Conservation (phyloP, 1,139 yeast genomes). For the Keqinozyma sinolaborantium region DNA sequence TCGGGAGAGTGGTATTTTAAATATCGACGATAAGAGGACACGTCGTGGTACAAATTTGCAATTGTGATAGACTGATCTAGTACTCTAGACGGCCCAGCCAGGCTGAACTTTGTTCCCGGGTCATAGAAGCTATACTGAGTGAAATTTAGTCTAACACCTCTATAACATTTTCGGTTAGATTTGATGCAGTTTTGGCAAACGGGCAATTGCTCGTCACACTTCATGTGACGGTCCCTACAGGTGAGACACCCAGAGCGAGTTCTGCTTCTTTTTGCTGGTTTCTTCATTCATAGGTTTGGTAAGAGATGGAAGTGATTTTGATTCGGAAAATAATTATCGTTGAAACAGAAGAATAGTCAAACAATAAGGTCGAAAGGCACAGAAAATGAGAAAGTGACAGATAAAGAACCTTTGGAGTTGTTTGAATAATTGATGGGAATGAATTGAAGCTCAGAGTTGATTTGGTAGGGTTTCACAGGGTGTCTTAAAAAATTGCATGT, state of each 20-base stretch:
- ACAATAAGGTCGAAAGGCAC: too few relatives aligned
- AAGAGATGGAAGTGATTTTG: too few relatives aligned
- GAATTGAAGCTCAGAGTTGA: too few relatives aligned
- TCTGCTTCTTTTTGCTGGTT: slow-evolving; percentile 26
- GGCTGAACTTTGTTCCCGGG: slow-evolving; percentile 19
- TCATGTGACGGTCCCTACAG: slow-evolving; percentile 47
- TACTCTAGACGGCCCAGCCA: slow-evolving; percentile 13
- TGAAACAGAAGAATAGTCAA: too few relatives aligned
- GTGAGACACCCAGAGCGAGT: slow-evolving; percentile 47
- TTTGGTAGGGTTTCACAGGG: too few relatives aligned
- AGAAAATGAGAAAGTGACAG: too few relatives aligned
- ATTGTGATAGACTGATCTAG: slow-evolving; percentile 43
- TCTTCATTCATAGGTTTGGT: slow-evolving; percentile 2
- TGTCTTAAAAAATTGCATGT: too few relatives aligned
- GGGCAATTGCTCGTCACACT: slow-evolving; percentile 46
- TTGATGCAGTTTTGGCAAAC: slow-evolving; percentile 44
- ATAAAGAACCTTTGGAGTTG: too few relatives aligned
- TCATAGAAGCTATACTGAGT: slow-evolving; percentile 41
- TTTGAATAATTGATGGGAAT: too few relatives aligned
- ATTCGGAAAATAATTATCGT: too few relatives aligned
- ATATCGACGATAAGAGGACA: slow-evolving; percentile 27
- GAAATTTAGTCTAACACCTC: slow-evolving; percentile 45
- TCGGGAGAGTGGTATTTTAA: slow-evolving; percentile 26
- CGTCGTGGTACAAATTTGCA: slow-evolving; percentile 37
- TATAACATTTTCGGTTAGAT: slow-evolving; percentile 38